Evolutionary conservation across 139 green algal genomes (phyloP).

Genomic region (Volvox reticuliferus): DNA sequence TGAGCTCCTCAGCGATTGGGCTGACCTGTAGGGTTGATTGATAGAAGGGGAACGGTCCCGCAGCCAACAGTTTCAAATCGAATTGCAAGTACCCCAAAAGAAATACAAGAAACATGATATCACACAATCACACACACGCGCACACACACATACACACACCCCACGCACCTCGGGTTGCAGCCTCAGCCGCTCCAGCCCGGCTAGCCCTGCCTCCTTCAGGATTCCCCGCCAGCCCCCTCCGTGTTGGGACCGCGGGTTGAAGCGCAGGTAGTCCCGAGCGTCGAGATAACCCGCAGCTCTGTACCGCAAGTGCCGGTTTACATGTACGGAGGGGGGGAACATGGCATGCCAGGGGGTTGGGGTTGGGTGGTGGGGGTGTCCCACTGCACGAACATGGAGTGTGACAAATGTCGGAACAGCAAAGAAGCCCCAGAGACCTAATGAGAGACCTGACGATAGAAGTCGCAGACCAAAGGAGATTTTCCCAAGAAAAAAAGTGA

Average conservation of each 20-base stretch:
- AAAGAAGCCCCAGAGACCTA: neutral
- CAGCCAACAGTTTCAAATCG: no score
- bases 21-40: neutral
- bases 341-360: neutral
- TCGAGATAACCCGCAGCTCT: slow-evolving; percentile 21
- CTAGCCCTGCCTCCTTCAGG: neutral
- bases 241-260: slow-evolving; percentile 43
- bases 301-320: neutral
- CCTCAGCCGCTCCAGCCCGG: neutral
- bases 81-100: no score
- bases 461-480: neutral
- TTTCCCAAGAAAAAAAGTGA: neutral
- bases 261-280: neutral
- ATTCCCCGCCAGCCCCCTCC: neutral
- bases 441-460: neutral
- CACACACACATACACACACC: neutral
- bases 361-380: neutral
- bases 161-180: slow-evolving; percentile 24
- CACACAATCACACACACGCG: no score
- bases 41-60: neutral
- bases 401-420: neutral
- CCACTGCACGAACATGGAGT: no score
- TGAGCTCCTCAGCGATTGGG: slow-evolving; percentile 58
- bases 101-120: no score
- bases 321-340: neutral